Evolutionary conservation across 2,329 filamentous ascomycete genomes (phyloP).

Genomic region (Phyllosticta citriasiana): DNA sequence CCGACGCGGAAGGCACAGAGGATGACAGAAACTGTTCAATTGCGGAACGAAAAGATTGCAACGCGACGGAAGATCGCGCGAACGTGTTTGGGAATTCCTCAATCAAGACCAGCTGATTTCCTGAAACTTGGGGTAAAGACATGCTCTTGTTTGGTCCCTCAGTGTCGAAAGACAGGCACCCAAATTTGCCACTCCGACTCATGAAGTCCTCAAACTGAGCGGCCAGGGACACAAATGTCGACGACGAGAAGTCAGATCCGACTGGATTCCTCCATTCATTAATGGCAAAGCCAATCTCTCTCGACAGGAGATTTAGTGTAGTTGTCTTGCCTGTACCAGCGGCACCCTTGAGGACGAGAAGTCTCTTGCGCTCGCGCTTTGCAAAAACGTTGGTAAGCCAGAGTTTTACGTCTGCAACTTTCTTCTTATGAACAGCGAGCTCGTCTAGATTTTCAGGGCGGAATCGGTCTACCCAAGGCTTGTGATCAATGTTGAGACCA

Average conservation of each 20-base stretch:
- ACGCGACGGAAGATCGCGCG: constrained; percentile 31
- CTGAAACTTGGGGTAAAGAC: constrained; percentile 1
- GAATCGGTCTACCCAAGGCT: constrained; percentile 84
- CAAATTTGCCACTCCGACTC: constrained; percentile 68
- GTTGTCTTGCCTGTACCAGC: constrained; percentile 92
- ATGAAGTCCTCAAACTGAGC: constrained; percentile 90
- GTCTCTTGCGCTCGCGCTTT: constrained; percentile 51
- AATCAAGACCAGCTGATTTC: constrained; percentile 35
- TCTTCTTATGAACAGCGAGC: constrained; percentile 88
- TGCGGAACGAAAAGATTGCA: constrained; percentile 54
- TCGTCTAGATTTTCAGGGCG: constrained; percentile 67
- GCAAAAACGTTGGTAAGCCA: constrained; percentile 71
- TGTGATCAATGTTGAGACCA: constrained; percentile 41
- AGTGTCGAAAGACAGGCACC: constrained; percentile 33
- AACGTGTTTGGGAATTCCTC: constrained; percentile 44
- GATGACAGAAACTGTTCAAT: constrained; percentile 66
- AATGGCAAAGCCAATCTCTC: constrained; percentile 65
- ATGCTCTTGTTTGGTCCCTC: not conserved
- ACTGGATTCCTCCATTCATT: constrained; percentile 86
- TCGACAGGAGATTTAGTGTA: constrained; percentile 67
- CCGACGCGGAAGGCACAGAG: constrained; percentile 47
- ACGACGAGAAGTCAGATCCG: constrained; percentile 47
- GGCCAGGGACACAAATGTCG: constrained; percentile 59
- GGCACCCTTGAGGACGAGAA: constrained; percentile 79
- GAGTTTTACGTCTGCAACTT: constrained; percentile 71